phyloP scores from a whole-genome alignment of 352 stramenopile species.

The Phytopythium sindhum region DNA sequence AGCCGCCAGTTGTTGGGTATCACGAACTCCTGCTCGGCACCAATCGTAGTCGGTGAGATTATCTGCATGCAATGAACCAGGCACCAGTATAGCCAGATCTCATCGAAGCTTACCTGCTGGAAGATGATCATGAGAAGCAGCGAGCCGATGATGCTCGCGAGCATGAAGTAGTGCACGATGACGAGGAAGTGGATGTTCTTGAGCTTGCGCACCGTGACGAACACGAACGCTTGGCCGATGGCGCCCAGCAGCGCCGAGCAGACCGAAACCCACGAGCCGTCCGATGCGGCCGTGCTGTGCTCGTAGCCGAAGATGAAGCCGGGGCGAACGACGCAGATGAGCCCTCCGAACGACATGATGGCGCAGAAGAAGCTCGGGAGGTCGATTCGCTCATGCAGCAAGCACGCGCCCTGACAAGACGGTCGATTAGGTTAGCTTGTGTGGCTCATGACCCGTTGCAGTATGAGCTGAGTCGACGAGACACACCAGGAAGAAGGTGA shows the following conservation, averaged over 20 bases:
- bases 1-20: constrained; percentile 31
- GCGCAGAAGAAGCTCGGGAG: constrained; percentile 31
- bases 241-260: constrained; percentile 49
- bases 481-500: constrained; percentile 70
- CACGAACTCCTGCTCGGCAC: constrained; percentile 32
- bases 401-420: constrained; percentile 13
- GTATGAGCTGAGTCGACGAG: constrained; percentile 1
- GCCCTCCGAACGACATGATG: constrained; percentile 29
- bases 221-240: constrained; percentile 70
- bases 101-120: constrained; percentile 23
- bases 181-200: constrained; percentile 53
- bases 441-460: neutral
- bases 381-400: constrained; percentile 41
- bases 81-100: too few species aligned
- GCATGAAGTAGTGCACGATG: constrained; percentile 83
- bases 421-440: neutral
- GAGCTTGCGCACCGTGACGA: constrained; percentile 62
- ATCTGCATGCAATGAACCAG: too few species aligned
- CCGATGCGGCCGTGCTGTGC: constrained; percentile 27
- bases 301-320: constrained; percentile 46
- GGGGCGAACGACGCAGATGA: constrained; percentile 50
- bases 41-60: neutral
- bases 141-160: constrained; percentile 47
- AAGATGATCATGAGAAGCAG: constrained; percentile 51
- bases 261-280: constrained; percentile 51